phyloP scores from a whole-genome alignment of 176 grass and related monocot species.

The Poa annua region DNA sequence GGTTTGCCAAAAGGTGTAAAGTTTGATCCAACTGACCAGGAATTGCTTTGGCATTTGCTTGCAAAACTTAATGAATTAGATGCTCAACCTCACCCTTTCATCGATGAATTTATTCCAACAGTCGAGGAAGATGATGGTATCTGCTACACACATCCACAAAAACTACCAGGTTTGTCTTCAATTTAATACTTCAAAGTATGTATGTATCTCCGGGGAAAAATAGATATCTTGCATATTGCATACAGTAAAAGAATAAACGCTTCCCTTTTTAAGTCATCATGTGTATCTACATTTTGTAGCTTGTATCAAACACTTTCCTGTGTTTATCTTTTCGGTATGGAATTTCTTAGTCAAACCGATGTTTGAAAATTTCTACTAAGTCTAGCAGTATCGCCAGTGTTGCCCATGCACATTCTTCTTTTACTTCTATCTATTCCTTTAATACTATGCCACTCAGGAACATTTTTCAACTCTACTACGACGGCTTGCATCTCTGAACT shows the following conservation, averaged over 20 bases:
- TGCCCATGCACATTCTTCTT: neutral
- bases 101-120: slow-evolving; percentile 90
- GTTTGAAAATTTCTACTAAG: neutral
- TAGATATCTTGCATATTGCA: neutral
- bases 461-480: neutral
- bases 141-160: slow-evolving; percentile 94
- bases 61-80: slow-evolving; percentile 63
- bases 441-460: neutral
- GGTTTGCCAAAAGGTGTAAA: slow-evolving; percentile 97
- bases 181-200: slow-evolving; percentile 3
- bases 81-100: slow-evolving; percentile 81
- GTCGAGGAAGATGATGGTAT: slow-evolving; percentile 90
- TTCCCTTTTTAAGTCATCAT: neutral
- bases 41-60: slow-evolving; percentile 82
- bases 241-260: neutral
- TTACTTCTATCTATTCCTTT: slow-evolving; percentile 23
- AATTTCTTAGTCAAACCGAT: neutral
- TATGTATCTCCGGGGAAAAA: neutral
- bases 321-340: neutral
- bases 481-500: slow-evolving; percentile 18
- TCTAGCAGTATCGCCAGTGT: neutral
- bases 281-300: neutral
- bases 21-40: slow-evolving; percentile 93
- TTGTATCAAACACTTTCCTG: slow-evolving; percentile 19
- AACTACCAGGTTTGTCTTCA: slow-evolving; percentile 74